Conservation (phyloP, 495 filamentous ascomycete species). For the Cudoniella acicularis region DNA sequence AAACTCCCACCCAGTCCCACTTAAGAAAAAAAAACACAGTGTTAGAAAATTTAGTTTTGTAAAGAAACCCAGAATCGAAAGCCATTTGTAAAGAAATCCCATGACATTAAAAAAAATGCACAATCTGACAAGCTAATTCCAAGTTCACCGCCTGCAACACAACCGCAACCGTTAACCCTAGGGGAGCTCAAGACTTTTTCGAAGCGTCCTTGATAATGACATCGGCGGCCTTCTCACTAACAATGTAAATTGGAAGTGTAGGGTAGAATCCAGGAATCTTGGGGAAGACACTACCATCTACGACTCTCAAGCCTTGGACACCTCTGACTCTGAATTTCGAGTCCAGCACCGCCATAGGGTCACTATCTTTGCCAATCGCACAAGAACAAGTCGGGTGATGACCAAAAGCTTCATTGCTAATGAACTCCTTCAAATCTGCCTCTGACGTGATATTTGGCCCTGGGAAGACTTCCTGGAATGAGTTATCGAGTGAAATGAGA, state of each 20-base stretch:
- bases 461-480: not conserved
- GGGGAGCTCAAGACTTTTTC: not conserved
- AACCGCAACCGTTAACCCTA: not conserved
- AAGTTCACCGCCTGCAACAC: not conserved
- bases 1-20: too few species aligned
- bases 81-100: too few species aligned
- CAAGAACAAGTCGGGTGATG: conserved; percentile 57
- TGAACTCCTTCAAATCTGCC: conserved; percentile 32
- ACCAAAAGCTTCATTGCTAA: conserved; percentile 51
- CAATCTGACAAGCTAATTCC: too few species aligned
- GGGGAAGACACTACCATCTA: conserved; percentile 56
- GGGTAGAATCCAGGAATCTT: conserved; percentile 55
- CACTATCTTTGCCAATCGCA: conserved; percentile 53
- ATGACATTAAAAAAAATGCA: too few species aligned
- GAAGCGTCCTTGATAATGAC: conserved; percentile 34
- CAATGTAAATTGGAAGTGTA: conserved; percentile 51
- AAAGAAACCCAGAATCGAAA: too few species aligned
- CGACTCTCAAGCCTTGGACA: conserved; percentile 50
- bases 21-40: too few species aligned
- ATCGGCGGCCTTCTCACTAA: conserved; percentile 58
- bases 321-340: conserved; percentile 52
- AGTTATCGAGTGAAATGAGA: not conserved
- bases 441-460: not conserved
- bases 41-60: too few species aligned
- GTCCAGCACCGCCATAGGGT: conserved; percentile 56